phyloP scores from a whole-genome alignment of 768 basidiomycete genomes.

The Lactarius pseudohatsudake region DNA sequence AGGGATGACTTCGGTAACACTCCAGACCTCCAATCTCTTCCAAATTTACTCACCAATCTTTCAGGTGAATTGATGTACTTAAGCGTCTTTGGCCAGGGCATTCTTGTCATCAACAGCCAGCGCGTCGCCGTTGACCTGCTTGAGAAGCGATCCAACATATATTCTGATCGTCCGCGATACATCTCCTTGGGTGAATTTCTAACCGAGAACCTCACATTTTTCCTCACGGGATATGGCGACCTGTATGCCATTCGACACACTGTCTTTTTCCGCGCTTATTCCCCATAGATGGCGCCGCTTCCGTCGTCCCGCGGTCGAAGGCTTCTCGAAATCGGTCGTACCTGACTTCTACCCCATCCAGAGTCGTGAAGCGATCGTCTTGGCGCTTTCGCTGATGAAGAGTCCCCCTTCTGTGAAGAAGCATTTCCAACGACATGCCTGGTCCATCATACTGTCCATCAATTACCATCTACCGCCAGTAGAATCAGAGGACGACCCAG shows the following conservation, averaged over 20 bases:
- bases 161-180: background rate
- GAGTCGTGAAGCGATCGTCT: background rate
- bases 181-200: background rate
- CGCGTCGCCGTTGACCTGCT: background rate
- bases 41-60: too few relatives aligned
- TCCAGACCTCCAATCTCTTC: too few relatives aligned
- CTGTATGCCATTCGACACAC: background rate
- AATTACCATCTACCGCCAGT: slow-evolving; percentile 8
- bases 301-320: background rate
- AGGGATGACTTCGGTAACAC: too few relatives aligned
- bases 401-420: slow-evolving; percentile 33
- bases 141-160: background rate
- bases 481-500: slow-evolving; percentile 18
- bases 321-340: background rate
- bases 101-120: background rate
- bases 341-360: background rate
- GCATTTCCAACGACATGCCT: slow-evolving; percentile 33
- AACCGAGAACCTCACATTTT: background rate
- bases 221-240: background rate
- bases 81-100: background rate
- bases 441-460: slow-evolving; percentile 33
- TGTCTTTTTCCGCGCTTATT: background rate
- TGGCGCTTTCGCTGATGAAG: slow-evolving; percentile 30
- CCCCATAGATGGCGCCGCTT: background rate
- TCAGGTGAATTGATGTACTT: too few relatives aligned